Conservation (phyloP, 2,329 filamentous ascomycete genomes). For the Penicillium fuscoglaucum region DNA sequence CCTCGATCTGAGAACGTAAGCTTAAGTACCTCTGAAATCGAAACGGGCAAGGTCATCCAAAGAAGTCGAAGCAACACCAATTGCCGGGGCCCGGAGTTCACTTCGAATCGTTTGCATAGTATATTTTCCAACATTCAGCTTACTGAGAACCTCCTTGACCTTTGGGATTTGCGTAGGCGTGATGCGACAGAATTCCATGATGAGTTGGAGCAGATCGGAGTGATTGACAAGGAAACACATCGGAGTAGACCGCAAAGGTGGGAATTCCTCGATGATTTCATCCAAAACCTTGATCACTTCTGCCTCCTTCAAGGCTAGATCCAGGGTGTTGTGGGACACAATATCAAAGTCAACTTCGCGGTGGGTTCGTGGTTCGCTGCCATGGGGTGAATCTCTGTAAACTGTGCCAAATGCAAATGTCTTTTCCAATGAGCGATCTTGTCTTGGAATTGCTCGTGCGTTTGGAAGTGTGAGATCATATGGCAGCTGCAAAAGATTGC, state of each 20-base stretch:
- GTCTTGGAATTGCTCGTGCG: conserved; percentile 75
- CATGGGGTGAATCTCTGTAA: conserved; percentile 75
- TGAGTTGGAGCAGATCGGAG: conserved; percentile 76
- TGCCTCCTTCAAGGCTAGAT: conserved; percentile 85
- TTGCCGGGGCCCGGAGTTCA: conserved; percentile 75
- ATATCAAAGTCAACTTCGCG: conserved; percentile 97
- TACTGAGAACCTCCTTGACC: conserved; percentile 81
- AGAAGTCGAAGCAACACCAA: conserved; percentile 83
- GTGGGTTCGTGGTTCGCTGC: conserved; percentile 77
- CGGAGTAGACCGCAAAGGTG: conserved; percentile 65
- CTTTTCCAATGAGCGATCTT: conserved; percentile 65
- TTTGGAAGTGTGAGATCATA: conserved; percentile 90
- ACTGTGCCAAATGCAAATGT: conserved; percentile 87
- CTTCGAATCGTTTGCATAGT: conserved; percentile 81
- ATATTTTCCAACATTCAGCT: conserved; percentile 76
- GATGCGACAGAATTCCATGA: conserved; percentile 89
- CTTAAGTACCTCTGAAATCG: conserved; percentile 72
- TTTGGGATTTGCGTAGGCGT: conserved; percentile 65
- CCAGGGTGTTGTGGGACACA: conserved; percentile 75
- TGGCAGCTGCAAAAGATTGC: conserved; percentile 88
- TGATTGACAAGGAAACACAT: conserved; percentile 94
- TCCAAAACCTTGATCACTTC: conserved; percentile 93
- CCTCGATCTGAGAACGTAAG: conserved; percentile 47
- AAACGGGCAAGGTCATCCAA: conserved; percentile 88
- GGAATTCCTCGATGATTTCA: conserved; percentile 80